Evolutionary conservation across 129 eudicot species (phyloP).

Genomic region (Erigeron canadensis): DNA sequence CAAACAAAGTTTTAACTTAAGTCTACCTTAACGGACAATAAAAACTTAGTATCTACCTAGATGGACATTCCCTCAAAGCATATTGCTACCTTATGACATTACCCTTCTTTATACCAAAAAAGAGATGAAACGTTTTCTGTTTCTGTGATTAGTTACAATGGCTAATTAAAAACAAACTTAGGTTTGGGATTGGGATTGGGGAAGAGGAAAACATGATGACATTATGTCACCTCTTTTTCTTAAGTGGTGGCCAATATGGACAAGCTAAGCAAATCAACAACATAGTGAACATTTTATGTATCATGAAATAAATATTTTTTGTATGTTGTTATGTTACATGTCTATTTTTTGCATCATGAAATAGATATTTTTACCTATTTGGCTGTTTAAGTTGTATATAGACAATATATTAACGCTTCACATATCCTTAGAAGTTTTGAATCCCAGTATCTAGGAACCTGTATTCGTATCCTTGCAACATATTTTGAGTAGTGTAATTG

Average conservation of each 20-base stretch:
- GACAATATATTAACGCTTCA: background rate
- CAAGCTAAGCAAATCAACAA: slow-evolving; percentile 3
- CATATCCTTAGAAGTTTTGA: slow-evolving; percentile 4
- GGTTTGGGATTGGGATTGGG: too few species aligned
- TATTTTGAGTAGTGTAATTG: background rate
- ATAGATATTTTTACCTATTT: background rate
- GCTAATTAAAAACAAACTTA: too few species aligned
- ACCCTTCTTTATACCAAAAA: too few species aligned
- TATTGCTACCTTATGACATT: too few species aligned
- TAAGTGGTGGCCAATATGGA: slow-evolving; percentile 6
- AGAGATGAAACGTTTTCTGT: too few species aligned
- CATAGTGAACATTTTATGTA: background rate
- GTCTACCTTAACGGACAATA: too few species aligned
- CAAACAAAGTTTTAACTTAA: too few species aligned
- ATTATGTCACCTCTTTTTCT: background rate
- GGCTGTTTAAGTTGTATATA: background rate
- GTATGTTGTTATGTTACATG: background rate
- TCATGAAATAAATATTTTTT: slow-evolving; percentile 1
- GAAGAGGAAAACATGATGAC: too few species aligned
- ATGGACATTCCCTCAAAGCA: too few species aligned
- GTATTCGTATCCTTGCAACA: slow-evolving; percentile 12
- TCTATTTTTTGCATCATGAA: background rate
- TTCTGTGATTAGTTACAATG: too few species aligned
- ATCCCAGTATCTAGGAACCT: background rate
- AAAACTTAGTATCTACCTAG: too few species aligned